Percentiles rank a stretch among this genome's conserved stretches.
Evolutionary conservation across 129 eudicot species (phyloP).

Genomic region (Escallonia rubra): DNA sequence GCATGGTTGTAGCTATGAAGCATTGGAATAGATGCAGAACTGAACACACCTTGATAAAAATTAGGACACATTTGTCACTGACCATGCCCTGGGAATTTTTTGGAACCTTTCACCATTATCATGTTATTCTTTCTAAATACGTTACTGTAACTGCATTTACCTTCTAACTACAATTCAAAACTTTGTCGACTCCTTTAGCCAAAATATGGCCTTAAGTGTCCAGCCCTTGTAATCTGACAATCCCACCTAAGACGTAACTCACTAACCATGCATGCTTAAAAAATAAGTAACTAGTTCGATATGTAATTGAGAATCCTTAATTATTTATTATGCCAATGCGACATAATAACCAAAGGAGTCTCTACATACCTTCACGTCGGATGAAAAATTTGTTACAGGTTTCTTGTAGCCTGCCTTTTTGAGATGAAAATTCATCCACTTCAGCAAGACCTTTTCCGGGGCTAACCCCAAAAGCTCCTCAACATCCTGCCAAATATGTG

Average conservation of each 20-base stretch:
- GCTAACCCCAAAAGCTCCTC: constrained; percentile 91
- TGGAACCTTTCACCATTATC: no score
- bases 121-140: no score
- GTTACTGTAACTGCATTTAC: not conserved
- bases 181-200: not conserved
- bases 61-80: no score
- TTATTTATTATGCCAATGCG: not conserved
- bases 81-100: no score
- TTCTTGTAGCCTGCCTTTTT: constrained; percentile 88
- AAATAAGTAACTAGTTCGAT: not conserved
- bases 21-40: no score
- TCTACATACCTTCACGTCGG: constrained; percentile 71
- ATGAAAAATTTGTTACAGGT: constrained; percentile 75
- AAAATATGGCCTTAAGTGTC: not conserved
- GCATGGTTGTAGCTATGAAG: no score
- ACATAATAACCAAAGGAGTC: not conserved
- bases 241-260: not conserved
- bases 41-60: no score
- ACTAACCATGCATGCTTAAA: not conserved
- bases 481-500: constrained; percentile 51
- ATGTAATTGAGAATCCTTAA: not conserved
- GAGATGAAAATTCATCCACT: constrained; percentile 96
- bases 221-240: not conserved
- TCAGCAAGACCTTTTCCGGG: constrained; percentile 74
- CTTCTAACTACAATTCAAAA: not conserved